Evolutionary conservation across 371 early-diverging fungal species (phyloP), one percentile per base, ranked within the genome.

Genomic region (Mucor lusitanicus): DNA sequence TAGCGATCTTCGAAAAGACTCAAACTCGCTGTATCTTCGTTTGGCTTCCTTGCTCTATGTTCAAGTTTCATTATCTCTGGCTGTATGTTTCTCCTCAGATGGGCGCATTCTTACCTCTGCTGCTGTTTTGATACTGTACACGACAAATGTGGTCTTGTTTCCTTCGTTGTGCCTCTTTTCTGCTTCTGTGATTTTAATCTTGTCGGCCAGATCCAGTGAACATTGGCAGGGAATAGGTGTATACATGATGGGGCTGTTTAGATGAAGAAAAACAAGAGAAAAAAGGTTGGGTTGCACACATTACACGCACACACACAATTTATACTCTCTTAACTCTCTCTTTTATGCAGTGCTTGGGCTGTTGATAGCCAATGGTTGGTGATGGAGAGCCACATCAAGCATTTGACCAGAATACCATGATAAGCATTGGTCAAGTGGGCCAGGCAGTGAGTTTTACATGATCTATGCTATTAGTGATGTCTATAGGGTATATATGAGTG

Each of bases 21-120:
- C 98, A 66, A 99, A 99, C 76, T 99, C 99, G 56, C 96, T 95
- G 76, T 99, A 99, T 40, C 83, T 50, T 50, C 50, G 21, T 9
- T 11, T 72, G 19, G 81, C 74, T 63, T 76, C 76, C 12, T 72
- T 73, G 56, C 76, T 73, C 81, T 81, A 59, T 50, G 5, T 15
- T 19, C 33, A 9, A 17, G 50, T 17, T 48, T 13, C 32, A 32
- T 56, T 32, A 32, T 27, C 53, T 25, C 9, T 23, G 21, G 3
- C 30, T 30, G 2, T 30, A 1, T 50, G 23, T 50, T 50, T 50
- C 25, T 50, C 50, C 50, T n/a, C 50, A 50, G 48, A 23, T 25
- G 0, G 2, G 12, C 23, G 3, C 23, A 1, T 19, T 19, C 3
- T 50, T 50, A 50, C 50, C 25, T 50, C 50, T 50, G 50, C 50